Evolutionary conservation across 305 asterid species (phyloP), one percentile per base, ranked within the genome.

Genomic region (Fraxinus latifolia): DNA sequence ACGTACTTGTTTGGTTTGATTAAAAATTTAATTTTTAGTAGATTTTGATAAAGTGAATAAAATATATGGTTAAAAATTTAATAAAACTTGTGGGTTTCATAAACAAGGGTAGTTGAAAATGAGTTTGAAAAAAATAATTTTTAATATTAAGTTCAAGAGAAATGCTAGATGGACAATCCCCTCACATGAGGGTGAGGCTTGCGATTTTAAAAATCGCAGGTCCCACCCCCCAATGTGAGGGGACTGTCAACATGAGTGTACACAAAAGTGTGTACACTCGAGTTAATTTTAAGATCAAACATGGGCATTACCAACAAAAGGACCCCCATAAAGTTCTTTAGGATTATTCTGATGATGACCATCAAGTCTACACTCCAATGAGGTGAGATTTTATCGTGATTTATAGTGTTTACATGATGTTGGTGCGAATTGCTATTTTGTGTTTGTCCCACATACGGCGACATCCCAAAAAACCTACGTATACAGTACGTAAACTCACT

Each of bases 1-100:
- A 6, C 0, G 42, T 58, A 17, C 8, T 67, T 72, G 77, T 84
- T 68, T 44, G 68, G 78, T 84, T 72, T 25, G 50, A 42, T 47
- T 47, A 47, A 55, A 47, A 14, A 2, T 12, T 12, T 0, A 3
- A 14, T 39, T 0, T 47, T 47, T 47, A 47, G 5, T 14, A 47
- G 4, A 47, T 44, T 44, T 12, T 12, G 17, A 47, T 47, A 47
- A 47, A 47, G 0, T 12, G 3, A 5, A 47, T 14, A 0, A 47
- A 47, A 47, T 47, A 12, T 14, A 0, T 47, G 5, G 1, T 17
- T 55, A 14, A 47, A 47, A 47, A 3, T 47, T 3, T 11, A 42
- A 42, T 42, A 42, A 2, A 42, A 42, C 0, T 11, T 47, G 19
- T 47, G 19, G 1, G 0, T 3, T 0, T 12, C 58, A 14, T 14